Conservation (phyloP, 352 stramenopile species). For the Lagenidium giganteum region DNA sequence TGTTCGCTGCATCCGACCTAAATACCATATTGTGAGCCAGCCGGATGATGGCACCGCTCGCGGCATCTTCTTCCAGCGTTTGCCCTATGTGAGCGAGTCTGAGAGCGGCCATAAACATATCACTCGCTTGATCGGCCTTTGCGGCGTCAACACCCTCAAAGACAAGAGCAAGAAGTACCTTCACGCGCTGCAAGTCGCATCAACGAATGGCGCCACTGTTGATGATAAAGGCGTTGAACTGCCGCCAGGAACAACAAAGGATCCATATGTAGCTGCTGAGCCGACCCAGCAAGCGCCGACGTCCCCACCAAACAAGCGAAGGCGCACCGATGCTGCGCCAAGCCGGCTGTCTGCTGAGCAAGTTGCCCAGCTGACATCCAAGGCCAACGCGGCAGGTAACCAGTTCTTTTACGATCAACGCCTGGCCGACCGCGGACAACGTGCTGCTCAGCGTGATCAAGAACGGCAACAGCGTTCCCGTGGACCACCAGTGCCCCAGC, state of each 20-base stretch:
- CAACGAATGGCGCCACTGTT: constrained; percentile 16
- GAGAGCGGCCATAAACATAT: constrained; percentile 32
- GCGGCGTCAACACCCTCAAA: constrained; percentile 34
- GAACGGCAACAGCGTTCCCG: too few relatives aligned
- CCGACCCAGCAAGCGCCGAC: too few relatives aligned
- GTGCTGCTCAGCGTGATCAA: too few relatives aligned
- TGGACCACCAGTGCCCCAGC: constrained; percentile 25
- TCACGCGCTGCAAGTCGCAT: constrained; percentile 49
- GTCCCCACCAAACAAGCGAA: too few relatives aligned
- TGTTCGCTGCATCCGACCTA: constrained; percentile 35
- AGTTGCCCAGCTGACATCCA: constrained; percentile 40
- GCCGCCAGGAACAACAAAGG: constrained; percentile 48
- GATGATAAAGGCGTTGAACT: constrained; percentile 37
- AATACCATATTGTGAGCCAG: constrained; percentile 61
- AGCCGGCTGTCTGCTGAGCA: constrained; percentile 47
- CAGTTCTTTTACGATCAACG: constrained; percentile 67
- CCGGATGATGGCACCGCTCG: constrained; percentile 2
- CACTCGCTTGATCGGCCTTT: constrained; percentile 54
- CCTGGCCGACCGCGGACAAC: constrained; percentile 32
- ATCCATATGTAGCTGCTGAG: constrained; percentile 32
- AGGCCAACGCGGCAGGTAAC: constrained; percentile 16
- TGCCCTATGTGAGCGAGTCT: constrained; percentile 60
- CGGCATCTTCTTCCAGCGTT: constrained; percentile 57
- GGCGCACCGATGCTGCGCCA: too few relatives aligned
- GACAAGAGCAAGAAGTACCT: constrained; percentile 64